A percentile compares a stretch with the other conserved stretches of the same genome.
Conservation (phyloP, 352 stramenopile genomes). For the Phytophthora sojae region DNA sequence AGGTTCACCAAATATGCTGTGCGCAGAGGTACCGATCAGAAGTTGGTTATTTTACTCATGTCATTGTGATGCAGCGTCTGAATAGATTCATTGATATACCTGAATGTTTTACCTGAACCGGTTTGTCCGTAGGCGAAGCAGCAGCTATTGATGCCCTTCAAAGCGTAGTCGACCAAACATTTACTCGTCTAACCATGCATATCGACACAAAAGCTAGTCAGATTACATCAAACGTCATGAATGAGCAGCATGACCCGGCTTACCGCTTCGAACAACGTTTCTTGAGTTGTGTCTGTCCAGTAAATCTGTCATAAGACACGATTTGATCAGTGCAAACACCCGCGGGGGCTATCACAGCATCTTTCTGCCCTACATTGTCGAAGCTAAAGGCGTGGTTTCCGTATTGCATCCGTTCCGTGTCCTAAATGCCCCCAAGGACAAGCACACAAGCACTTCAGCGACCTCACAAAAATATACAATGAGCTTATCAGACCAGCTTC, state of each 20-base stretch:
- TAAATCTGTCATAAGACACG: conserved; percentile 57
- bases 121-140: conserved; percentile 94
- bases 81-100: conserved; percentile 39
- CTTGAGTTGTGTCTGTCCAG: conserved; percentile 83
- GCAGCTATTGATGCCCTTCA: conserved; percentile 94
- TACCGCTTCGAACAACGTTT: conserved; percentile 77
- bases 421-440: conserved; percentile 35
- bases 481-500: background rate
- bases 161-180: conserved; percentile 87
- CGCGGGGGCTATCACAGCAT: background rate
- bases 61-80: background rate
- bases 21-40: background rate
- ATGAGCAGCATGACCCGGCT: background rate
- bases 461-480: background rate
- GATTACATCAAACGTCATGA: background rate
- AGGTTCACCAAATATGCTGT: conserved; percentile 89
- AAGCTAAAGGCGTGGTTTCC: conserved; percentile 89
- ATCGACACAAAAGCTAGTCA: background rate
- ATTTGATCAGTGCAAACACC: background rate
- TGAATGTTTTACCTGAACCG: conserved; percentile 86
- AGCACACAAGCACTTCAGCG: background rate
- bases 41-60: background rate
- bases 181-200: conserved; percentile 69
- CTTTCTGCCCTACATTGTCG: conserved; percentile 59
- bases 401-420: conserved; percentile 87